A percentile compares a stretch with the other conserved stretches of the same genome.
phyloP scores from a whole-genome alignment of 179 eudicot species.

The Patellifolia procumbens region DNA sequence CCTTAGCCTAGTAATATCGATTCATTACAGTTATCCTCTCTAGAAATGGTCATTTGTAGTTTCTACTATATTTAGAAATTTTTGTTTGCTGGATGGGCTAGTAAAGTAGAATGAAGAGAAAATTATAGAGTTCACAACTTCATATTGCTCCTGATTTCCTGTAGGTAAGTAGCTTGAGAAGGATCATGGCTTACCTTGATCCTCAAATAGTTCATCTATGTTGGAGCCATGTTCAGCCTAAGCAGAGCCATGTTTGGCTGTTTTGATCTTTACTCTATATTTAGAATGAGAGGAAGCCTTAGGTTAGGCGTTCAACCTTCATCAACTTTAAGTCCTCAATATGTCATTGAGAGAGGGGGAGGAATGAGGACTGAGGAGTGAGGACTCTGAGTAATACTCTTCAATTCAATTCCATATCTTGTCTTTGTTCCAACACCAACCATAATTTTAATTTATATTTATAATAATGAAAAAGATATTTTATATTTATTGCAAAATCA shows the following conservation, averaged over 20 bases:
- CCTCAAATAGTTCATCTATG: background rate
- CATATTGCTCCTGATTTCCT: background rate
- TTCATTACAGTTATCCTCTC: no score
- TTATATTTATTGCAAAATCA: no score
- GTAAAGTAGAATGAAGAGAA: background rate
- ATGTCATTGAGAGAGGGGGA: background rate
- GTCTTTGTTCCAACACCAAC: background rate
- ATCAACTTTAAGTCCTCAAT: background rate
- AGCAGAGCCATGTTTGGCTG: background rate
- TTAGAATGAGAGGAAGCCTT: background rate
- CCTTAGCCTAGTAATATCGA: no score
- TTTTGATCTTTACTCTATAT: background rate
- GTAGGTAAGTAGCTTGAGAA: background rate
- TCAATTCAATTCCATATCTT: background rate
- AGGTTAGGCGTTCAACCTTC: no score
- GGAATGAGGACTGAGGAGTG: constrained; percentile 1
- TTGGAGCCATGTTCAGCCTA: background rate
- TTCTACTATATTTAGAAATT: background rate
- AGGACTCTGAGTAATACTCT: background rate
- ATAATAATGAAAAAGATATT: no score
- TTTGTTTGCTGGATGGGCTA: background rate
- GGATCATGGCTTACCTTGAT: background rate
- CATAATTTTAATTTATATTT: no score
- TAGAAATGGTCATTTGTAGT: background rate
- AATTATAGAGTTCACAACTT: background rate